Base-by-base conservation (phyloP, 1,284 basidiomycete species). In the Takashimella tepidaria region DNA sequence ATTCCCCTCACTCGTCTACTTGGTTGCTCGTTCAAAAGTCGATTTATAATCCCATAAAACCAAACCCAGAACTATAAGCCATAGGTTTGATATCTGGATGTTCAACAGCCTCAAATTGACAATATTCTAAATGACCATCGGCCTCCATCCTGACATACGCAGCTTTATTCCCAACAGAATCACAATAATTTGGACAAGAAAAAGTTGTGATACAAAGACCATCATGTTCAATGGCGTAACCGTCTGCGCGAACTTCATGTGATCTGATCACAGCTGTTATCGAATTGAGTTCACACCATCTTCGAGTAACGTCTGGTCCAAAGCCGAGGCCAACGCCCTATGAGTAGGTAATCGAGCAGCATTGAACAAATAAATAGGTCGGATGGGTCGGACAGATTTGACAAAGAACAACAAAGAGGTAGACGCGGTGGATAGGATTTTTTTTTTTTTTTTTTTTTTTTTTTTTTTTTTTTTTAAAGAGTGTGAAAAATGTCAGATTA, bases 301-400 rank as follows among this genome's bases (percentile, higher is more conserved):
- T 78, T 65, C 81, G 81, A 2, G 89, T 93, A 20, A 93, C 86
- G 71, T 97, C 93, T 1, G 95, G 95, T 16, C 95, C 95, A 74
- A 98, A 98, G 8, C 89, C 85, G 59, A 96, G 86, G 19, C 96
- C 95, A 49, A 98, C 92, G 58, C 95, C 95, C 87, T 89, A 62
- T 10, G 45, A 13, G n/a, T n/a, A n/a, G n/a, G n/a, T n/a, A n/a
- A n/a, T n/a, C n/a, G n/a, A n/a, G n/a, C n/a, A n/a, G n/a, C n/a
- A n/a, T n/a, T n/a, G n/a, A n/a, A n/a, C n/a, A n/a, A n/a, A n/a
- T n/a, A n/a, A n/a, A n/a, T n/a, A n/a, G n/a, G n/a, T n/a, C n/a
- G n/a, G n/a, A n/a, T n/a, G n/a, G n/a, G n/a, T n/a, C n/a, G n/a
- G n/a, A n/a, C n/a, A n/a, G n/a, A n/a, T n/a, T n/a, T n/a, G n/a